Base-by-base conservation (phyloP, 495 filamentous ascomycete species). In the Neurospora sp. region DNA sequence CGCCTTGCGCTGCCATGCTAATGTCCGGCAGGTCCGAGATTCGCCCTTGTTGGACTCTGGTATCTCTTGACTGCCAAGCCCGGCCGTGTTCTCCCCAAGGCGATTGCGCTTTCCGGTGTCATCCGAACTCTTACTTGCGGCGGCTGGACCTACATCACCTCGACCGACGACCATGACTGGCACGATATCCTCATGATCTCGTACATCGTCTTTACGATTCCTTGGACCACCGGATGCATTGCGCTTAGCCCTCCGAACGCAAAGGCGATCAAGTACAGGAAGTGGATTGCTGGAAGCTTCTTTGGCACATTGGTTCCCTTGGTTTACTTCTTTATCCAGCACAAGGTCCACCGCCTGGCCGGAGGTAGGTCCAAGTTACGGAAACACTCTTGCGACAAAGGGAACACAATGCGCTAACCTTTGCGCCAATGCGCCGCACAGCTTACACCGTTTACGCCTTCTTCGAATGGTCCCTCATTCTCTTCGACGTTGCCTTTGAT, bases 111-210 rank as follows among this genome's bases (percentile, higher is more conserved):
- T 22, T 88, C 91, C 35, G 96, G 96, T 69, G 44, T 98, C 65
- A 92, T 97, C 77, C 89, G 96, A 74, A 97, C 95, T 5, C 81
- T 99, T 72, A 96, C 94, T 3, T 99, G 96, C 78, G 96, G 95
- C 70, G 96, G 96, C 44, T 99, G 96, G 96, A 98, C 97, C 42
- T 99, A 98, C 80, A 91, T 99, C 69, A 99, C 96, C 27, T 98
- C 94, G 45, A 98, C 96, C 10, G 96, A 99, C 81, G 94, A 98
- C 79, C 96, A 99, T 81, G 89, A 95, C 80, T 98, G 94, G 94
- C 96, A 99, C 79, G 96, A 99, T 81, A 96, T 98, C 70, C 95
- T 98, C 82, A 99, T 99, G 96, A 97, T 99, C 76, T 97, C 93
- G 38, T 99, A 99, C 80, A 83, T 99, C 69, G 90, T 98, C 65